Evolutionary conservation across 116 monocot genomes (phyloP).

Genomic region (Papilionanthe hybrid): DNA sequence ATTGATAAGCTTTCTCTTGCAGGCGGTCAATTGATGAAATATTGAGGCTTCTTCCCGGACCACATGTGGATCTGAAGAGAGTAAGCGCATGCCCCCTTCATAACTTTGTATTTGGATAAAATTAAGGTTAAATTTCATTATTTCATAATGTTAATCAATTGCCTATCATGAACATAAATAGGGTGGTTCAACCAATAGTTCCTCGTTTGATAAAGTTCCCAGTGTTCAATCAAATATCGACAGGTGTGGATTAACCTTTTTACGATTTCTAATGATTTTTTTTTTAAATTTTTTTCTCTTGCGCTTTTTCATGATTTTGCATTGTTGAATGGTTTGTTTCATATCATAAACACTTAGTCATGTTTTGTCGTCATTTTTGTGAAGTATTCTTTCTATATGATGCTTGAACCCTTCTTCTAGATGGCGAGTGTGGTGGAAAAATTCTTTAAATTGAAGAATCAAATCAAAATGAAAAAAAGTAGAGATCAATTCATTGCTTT

Average conservation of each 20-base stretch:
- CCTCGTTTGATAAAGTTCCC: constrained; percentile 30
- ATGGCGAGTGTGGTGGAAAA: background rate
- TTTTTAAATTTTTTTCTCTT: background rate
- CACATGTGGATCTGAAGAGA: constrained; percentile 84
- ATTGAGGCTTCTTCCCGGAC: constrained; percentile 85
- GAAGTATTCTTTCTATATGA: background rate
- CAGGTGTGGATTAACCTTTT: constrained; percentile 35
- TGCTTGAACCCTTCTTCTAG: background rate
- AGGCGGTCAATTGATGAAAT: constrained; percentile 97
- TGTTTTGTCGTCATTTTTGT: background rate
- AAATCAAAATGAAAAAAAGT: background rate
- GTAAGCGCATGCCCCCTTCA: constrained; percentile 26
- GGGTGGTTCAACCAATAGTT: constrained; percentile 40
- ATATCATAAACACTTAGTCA: background rate
- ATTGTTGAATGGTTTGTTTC: background rate
- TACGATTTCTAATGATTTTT: background rate
- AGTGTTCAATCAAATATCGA: constrained; percentile 39
- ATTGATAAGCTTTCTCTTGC: constrained; percentile 13
- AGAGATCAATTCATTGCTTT: background rate
- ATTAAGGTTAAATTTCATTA: constrained; percentile 1
- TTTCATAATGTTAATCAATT: background rate
- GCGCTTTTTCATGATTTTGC: background rate
- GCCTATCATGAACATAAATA: constrained; percentile 21
- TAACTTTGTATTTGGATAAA: background rate
- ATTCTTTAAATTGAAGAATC: background rate